phyloP scores from a whole-genome alignment of 1,284 basidiomycete genomes.

The Violaceomyces palustris region DNA sequence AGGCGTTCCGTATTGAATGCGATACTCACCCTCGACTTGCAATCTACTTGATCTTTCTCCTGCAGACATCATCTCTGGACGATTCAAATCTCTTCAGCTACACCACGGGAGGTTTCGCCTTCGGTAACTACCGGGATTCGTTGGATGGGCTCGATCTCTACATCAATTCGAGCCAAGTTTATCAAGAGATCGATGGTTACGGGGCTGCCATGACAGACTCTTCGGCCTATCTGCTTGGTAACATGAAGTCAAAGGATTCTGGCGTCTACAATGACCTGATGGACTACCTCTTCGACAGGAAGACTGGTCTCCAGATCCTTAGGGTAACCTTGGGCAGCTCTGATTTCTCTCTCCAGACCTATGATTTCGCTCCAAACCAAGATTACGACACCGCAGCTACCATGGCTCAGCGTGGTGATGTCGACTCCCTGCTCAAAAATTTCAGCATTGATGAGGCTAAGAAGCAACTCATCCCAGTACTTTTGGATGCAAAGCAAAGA shows the following conservation, averaged over 20 bases:
- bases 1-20: no score
- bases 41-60: no score
- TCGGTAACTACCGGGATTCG: not conserved
- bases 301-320: constrained; percentile 25
- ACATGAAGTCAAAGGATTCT: constrained; percentile 16
- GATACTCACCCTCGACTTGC: no score
- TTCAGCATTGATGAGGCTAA: constrained; percentile 16
- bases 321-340: constrained; percentile 27
- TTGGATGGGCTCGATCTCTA: constrained; percentile 30
- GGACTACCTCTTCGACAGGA: constrained; percentile 31
- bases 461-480: constrained; percentile 25
- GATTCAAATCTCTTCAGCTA: no score
- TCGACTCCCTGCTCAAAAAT: constrained; percentile 6
- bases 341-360: constrained; percentile 24
- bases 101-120: constrained; percentile 3
- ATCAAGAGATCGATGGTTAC: constrained; percentile 29
- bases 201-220: constrained; percentile 36
- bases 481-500: constrained; percentile 21
- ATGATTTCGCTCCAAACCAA: constrained; percentile 4
- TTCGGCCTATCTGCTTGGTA: constrained; percentile 18
- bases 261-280: constrained; percentile 21
- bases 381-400: constrained; percentile 4
- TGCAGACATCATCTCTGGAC: no score
- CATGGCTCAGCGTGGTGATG: constrained; percentile 4
- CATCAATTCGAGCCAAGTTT: constrained; percentile 16